phyloP scores from a whole-genome alignment of 2,329 filamentous ascomycete genomes.

The Elsinoe australis region DNA sequence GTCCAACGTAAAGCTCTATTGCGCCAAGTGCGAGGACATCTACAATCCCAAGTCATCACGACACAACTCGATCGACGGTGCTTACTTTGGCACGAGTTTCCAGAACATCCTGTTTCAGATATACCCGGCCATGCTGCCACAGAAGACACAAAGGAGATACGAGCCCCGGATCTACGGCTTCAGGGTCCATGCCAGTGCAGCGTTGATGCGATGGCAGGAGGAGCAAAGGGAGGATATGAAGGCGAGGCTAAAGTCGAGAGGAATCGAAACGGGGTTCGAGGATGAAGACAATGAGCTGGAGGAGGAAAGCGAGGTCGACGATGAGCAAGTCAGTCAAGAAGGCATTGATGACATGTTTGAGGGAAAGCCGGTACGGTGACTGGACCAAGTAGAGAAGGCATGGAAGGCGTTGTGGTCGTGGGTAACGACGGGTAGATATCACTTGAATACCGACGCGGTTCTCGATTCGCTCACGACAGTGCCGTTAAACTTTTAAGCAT shows the following conservation, averaged over 20 bases:
- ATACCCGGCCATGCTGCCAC: slow-evolving; percentile 80
- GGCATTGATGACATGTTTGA: slow-evolving; percentile 42
- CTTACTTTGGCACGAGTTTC: slow-evolving; percentile 96
- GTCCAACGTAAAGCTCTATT: slow-evolving; percentile 94
- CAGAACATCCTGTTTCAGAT: slow-evolving; percentile 99
- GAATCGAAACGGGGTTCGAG: slow-evolving; percentile 71
- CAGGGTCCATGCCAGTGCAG: slow-evolving; percentile 83
- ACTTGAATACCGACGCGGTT: slow-evolving; percentile 14
- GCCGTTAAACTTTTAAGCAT: background rate
- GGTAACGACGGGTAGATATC: slow-evolving; percentile 15
- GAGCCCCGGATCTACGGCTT: slow-evolving; percentile 90
- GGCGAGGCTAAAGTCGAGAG: slow-evolving; percentile 58
- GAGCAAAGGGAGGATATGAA: slow-evolving; percentile 74
- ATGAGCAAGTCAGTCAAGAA: slow-evolving; percentile 49
- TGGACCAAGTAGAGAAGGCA: background rate
- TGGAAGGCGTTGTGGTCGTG: slow-evolving; percentile 11
- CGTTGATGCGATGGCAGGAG: slow-evolving; percentile 86
- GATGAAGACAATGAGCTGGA: slow-evolving; percentile 55
- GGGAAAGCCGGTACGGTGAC: slow-evolving; percentile 20
- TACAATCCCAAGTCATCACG: slow-evolving; percentile 98
- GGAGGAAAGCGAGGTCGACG: slow-evolving; percentile 51
- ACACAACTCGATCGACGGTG: slow-evolving; percentile 90
- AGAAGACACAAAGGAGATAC: slow-evolving; percentile 79
- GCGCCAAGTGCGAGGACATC: slow-evolving; percentile 91
- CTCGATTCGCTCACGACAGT: background rate